Conservation (phyloP, 2,329 filamentous ascomycete genomes). For the Penicillium vulpinum region DNA sequence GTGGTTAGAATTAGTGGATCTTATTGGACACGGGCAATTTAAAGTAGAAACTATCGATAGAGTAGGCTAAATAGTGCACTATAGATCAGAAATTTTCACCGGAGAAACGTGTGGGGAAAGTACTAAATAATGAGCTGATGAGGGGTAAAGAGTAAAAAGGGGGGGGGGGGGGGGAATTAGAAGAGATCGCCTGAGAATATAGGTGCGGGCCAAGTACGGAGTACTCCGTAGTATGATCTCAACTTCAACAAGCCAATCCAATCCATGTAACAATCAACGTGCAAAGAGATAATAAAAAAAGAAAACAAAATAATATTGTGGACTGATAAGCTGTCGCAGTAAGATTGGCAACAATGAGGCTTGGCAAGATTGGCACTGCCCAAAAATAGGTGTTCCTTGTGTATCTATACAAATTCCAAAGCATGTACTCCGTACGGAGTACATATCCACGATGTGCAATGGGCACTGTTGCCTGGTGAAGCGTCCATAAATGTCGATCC, state of each 20-base stretch:
- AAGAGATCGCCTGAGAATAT: too few relatives aligned
- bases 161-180: too few relatives aligned
- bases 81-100: conserved; percentile 18
- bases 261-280: conserved; percentile 10
- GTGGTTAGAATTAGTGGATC: not conserved
- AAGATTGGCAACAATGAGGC: conserved; percentile 12
- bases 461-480: conserved; percentile 13
- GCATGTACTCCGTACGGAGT: too few relatives aligned
- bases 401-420: too few relatives aligned
- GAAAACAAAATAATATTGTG: conserved; percentile 1
- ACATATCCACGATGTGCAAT: conserved; percentile 2
- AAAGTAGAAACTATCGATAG: not conserved
- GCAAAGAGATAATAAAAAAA: not conserved
- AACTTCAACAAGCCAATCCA: conserved; percentile 10
- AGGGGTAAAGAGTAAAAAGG: conserved; percentile 12
- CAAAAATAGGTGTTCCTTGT: conserved; percentile 1
- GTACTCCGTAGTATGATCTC: too few relatives aligned
- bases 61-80: conserved; percentile 6
- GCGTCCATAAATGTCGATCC: conserved; percentile 14
- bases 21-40: not conserved
- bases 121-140: conserved; percentile 4
- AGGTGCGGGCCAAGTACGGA: not conserved
- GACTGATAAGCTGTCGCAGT: conserved; percentile 6
- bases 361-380: conserved; percentile 12
- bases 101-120: conserved; percentile 17